Evolutionary conservation across 306 rosid species (phyloP), one percentile per base, ranked within the genome.

Genomic region (Oemleria cerasiformis): DNA sequence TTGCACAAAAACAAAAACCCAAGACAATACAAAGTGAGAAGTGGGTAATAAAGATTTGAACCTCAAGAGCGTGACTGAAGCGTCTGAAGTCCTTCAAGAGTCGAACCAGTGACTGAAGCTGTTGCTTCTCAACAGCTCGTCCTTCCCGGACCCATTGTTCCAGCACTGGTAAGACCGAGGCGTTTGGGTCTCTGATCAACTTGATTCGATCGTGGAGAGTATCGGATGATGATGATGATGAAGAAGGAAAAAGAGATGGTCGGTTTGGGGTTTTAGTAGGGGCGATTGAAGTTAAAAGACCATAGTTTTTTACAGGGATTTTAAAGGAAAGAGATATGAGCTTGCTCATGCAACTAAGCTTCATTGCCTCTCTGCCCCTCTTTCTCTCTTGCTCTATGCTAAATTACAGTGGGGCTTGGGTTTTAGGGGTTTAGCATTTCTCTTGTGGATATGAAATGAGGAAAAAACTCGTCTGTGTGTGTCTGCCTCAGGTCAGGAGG

Each of bases 31-130:
- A 47, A 49, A 47, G 12, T 0, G 21, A 9, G 30, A 38, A 61
- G 17, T 10, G 39, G 19, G 58, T 23, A 62, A 45, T 38, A 17
- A 53, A 73, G 42, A 30, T 8, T 5, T 48, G 53, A 63, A 81
- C 85, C 79, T 81, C 61, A 42, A 81, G 71, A 63, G 85, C 85
- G 81, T 81, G 85, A 60, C 77, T 38, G 68, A 62, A 81, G 50
- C 85, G 81, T 38, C 65, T 70, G 54, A 55, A 81, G 65, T 40
- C 64, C 73, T 71, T 77, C 79, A 77, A 59, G 66, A 71, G 73
- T 17, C 58, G 71, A 58, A 81, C 85, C 38, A 77, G 75, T 8
- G 57, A 77, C 21, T 54, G 78, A 21, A 81, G 79, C 59, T 81
- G 40, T 0, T 20, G 56, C 47, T 47, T 61, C 13, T 58, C 50